phyloP scores from a whole-genome alignment of 495 filamentous ascomycete species.

The Amphirosellinia nigrospora region DNA sequence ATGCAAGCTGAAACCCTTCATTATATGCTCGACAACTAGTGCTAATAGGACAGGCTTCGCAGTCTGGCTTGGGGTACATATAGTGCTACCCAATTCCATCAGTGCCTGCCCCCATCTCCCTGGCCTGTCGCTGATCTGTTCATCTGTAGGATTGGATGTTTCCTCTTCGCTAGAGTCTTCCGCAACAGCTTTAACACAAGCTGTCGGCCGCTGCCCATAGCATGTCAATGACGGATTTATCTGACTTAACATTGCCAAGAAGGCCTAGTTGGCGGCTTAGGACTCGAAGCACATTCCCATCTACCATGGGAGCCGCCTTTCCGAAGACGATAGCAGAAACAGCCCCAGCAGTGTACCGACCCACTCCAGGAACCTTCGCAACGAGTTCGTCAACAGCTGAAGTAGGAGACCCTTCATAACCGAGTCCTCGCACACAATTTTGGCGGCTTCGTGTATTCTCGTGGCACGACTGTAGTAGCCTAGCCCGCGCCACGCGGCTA shows the following conservation, averaged over 20 bases:
- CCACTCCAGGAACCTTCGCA: conserved; percentile 48
- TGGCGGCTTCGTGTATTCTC: conserved; percentile 47
- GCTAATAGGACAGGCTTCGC: conserved; percentile 47
- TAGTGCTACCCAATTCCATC: conserved; percentile 56
- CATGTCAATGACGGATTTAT: conserved; percentile 43
- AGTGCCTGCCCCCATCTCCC: conserved; percentile 55
- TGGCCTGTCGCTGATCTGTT: conserved; percentile 42
- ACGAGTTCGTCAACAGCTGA: conserved; percentile 38
- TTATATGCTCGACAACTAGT: conserved; percentile 50
- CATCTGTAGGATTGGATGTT: neutral
- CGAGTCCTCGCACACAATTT: conserved; percentile 37
- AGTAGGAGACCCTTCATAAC: conserved; percentile 40
- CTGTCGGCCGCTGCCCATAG: conserved; percentile 52
- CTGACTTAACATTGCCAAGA: conserved; percentile 47
- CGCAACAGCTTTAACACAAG: conserved; percentile 47
- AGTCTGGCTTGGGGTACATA: conserved; percentile 56
- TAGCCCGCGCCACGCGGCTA: conserved; percentile 48
- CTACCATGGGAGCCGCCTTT: conserved; percentile 50
- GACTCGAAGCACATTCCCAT: conserved; percentile 56
- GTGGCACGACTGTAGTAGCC: conserved; percentile 55
- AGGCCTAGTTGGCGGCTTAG: conserved; percentile 51
- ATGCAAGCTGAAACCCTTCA: conserved; percentile 43
- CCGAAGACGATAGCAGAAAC: conserved; percentile 56
- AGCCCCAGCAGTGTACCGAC: conserved; percentile 55
- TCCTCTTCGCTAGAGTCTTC: conserved; percentile 30